These are phyloP conservation scores for Curvularia sp. DNA, from an alignment of 2,329 filamentous ascomycete genomes.

Conservation along the genomic window DNA sequence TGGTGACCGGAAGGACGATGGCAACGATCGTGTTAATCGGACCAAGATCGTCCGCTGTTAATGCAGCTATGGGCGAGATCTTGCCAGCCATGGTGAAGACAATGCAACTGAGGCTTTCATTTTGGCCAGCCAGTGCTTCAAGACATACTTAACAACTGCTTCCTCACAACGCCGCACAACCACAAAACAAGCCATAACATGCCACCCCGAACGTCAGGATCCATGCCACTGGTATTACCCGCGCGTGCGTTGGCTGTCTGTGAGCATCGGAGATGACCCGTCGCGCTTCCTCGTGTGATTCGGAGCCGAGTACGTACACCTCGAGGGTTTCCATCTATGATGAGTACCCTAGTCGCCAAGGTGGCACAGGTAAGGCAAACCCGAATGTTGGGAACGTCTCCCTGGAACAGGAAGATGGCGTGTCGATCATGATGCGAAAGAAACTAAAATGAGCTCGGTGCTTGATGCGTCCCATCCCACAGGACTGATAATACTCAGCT, in stretches of 20 bases:
- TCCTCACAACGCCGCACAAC: background rate
- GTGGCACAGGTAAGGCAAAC: background rate
- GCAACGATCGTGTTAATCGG: constrained; percentile 16
- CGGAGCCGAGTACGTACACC: background rate
- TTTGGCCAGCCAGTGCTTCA: background rate
- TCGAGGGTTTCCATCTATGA: background rate
- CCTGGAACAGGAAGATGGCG: background rate
- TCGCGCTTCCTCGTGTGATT: background rate
- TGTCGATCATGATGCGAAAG: background rate
- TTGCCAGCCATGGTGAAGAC: background rate
- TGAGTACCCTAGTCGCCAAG: background rate
- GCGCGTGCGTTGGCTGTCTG: background rate
- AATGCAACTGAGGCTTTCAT: background rate
- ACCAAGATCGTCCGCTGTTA: constrained; percentile 14
- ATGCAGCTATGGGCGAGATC: background rate
- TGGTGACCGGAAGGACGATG: constrained; percentile 13
- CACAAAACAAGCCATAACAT: background rate
- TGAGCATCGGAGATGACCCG: background rate
- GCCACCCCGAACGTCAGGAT: background rate
- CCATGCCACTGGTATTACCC: background rate
- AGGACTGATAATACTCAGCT: background rate
- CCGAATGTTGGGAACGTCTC: background rate
- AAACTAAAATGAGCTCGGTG: background rate
- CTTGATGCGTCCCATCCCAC: background rate
- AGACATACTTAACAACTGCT: background rate